Conservation (phyloP, 2,329 filamentous ascomycete genomes). For the Penicillium sp. region DNA sequence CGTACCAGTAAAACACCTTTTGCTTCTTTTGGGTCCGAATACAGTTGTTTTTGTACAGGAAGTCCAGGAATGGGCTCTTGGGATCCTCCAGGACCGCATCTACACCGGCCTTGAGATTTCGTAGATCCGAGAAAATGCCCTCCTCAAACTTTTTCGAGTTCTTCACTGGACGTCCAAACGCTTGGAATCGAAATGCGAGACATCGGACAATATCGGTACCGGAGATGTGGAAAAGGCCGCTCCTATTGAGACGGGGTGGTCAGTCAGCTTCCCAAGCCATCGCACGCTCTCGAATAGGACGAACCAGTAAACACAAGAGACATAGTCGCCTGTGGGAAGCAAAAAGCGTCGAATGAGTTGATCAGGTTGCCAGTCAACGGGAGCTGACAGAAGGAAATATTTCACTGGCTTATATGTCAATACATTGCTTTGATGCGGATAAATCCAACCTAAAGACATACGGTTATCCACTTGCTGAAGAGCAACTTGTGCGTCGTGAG, state of each 20-base stretch:
- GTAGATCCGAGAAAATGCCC: slow-evolving; percentile 96
- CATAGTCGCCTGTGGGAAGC: slow-evolving; percentile 95
- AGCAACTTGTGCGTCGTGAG: slow-evolving; percentile 93
- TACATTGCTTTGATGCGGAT: slow-evolving; percentile 3
- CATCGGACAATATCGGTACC: slow-evolving; percentile 98
- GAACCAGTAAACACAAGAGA: slow-evolving; percentile 93
- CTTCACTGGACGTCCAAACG: slow-evolving; percentile 96
- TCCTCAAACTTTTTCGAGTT: slow-evolving; percentile 99
- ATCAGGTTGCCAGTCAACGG: slow-evolving; percentile 94
- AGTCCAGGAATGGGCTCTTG: slow-evolving; percentile 97
- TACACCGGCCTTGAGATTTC: slow-evolving; percentile 96
- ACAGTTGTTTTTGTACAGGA: slow-evolving; percentile 99
- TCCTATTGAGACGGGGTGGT: slow-evolving; percentile 54
- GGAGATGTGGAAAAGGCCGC: slow-evolving; percentile 98
- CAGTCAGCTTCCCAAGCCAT: slow-evolving; percentile 4
- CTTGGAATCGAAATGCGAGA: slow-evolving; percentile 96
- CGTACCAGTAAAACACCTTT: slow-evolving; percentile 99
- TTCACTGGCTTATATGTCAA: slow-evolving; percentile 64
- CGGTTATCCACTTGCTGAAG: slow-evolving; percentile 97
- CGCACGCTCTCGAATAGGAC: slow-evolving; percentile 25
- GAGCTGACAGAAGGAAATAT: slow-evolving; percentile 98
- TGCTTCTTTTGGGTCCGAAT: slow-evolving; percentile 99
- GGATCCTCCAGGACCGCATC: slow-evolving; percentile 98
- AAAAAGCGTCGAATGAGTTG: slow-evolving; percentile 96
- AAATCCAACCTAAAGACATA: slow-evolving; percentile 52